phyloP scores from a whole-genome alignment of 108 stramenopile genomes.

The Cyclotella choctawhatcheeana region DNA sequence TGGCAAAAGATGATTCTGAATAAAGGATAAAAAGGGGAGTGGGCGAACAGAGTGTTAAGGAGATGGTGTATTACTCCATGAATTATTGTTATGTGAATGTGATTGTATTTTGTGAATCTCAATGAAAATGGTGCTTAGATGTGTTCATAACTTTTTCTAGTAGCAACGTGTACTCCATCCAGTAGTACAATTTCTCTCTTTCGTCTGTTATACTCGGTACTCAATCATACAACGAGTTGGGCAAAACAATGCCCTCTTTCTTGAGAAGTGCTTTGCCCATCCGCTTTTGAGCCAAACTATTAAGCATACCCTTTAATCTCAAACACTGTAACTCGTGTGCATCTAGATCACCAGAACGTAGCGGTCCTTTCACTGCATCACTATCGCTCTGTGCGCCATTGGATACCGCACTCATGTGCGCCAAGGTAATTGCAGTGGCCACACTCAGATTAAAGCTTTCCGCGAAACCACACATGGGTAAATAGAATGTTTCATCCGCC shows the following conservation, averaged over 20 bases:
- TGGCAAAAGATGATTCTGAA: too few species aligned
- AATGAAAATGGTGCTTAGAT: too few species aligned
- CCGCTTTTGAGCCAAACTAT: conserved; percentile 71
- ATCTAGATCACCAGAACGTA: conserved; percentile 81
- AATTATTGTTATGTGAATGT: too few species aligned
- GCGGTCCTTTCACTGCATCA: conserved; percentile 51
- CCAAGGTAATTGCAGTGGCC: conserved; percentile 83
- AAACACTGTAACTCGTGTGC: conserved; percentile 70
- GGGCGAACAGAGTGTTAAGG: too few species aligned
- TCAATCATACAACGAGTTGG: conserved; percentile 32
- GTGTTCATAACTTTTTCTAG: too few species aligned
- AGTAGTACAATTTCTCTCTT: too few species aligned
- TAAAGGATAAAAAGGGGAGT: too few species aligned
- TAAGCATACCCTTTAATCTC: conserved; percentile 65
- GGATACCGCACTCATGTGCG: conserved; percentile 73
- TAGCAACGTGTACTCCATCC: too few species aligned
- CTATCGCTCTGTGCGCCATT: conserved; percentile 27
- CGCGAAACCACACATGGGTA: conserved; percentile 92
- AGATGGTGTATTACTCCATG: too few species aligned
- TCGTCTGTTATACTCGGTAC: too few species aligned
- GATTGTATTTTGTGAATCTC: too few species aligned
- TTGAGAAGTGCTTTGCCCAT: conserved; percentile 69
- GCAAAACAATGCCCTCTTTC: conserved; percentile 26
- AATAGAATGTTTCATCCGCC: conserved; percentile 79
- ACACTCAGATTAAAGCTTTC: conserved; percentile 91